A percentile compares a stretch with the other conserved stretches of the same genome.
phyloP scores from a whole-genome alignment of 2,329 filamentous ascomycete genomes.

The Metarhizium humberi region DNA sequence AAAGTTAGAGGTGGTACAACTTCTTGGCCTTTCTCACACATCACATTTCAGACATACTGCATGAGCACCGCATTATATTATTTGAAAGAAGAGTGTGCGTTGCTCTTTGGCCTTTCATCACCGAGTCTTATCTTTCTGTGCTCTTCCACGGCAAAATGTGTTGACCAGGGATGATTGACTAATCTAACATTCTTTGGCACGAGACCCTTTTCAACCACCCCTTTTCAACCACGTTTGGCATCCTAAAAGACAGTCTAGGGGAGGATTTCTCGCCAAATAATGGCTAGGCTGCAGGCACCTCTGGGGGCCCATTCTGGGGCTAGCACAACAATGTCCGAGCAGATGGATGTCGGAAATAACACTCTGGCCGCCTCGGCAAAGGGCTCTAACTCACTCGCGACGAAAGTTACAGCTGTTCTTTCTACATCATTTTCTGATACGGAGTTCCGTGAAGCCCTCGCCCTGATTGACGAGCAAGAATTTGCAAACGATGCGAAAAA shows the following conservation, averaged over 20 bases:
- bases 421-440: constrained; percentile 89
- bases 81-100: too few relatives aligned
- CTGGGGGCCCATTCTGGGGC: background rate
- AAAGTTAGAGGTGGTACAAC: too few relatives aligned
- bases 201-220: background rate
- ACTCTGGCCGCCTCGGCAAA: background rate
- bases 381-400: constrained; percentile 58
- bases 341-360: background rate
- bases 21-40: too few relatives aligned
- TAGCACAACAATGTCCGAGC: background rate
- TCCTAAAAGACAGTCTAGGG: too few relatives aligned
- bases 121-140: too few relatives aligned
- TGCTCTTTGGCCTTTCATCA: too few relatives aligned
- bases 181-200: background rate
- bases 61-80: too few relatives aligned
- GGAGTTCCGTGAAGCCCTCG: constrained; percentile 79
- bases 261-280: background rate
- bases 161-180: background rate
- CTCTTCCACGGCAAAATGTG: too few relatives aligned
- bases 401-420: constrained; percentile 74
- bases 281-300: background rate
- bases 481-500: constrained; percentile 68
- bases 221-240: background rate
- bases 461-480: constrained; percentile 63
- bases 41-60: too few relatives aligned